Evolutionary conservation across 495 filamentous ascomycete genomes (phyloP), one percentile per base, ranked within the genome.

Genomic region (Bathelium albidoporum): DNA sequence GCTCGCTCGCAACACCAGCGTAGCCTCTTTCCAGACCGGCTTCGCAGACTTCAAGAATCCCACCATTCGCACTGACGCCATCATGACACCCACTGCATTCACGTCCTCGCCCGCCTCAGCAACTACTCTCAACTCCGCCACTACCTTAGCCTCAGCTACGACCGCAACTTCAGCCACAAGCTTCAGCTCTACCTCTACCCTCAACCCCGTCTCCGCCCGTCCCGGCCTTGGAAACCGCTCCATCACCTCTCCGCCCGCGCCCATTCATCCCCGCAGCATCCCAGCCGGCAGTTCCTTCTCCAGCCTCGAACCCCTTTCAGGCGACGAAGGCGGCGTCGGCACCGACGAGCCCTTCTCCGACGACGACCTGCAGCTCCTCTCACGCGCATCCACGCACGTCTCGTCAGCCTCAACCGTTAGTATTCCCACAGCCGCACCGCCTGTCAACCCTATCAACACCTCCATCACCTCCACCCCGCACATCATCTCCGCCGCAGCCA

Each of bases 1-100:
- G 0, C 81, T 93, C 34, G 84, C 80, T 14, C 80, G 86, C 22
- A 89, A 87, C 18, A 81, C 83, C 26, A 90, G 86, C 39, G 80
- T 84, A 2, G 83, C 85, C 0, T 94, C 90, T 0, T 93, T 98
- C 72, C 91, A 96, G 64, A 93, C 89, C 68, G 89, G 89, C 45
- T 92, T 96, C 59, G 82, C 87, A 1, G 91, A 96, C 68, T 79
- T 82, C 22, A 81, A 87, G n/a, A 26, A 49, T 32, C 28, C 43
- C 24, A 60, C 59, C 10, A 11, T 60, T 31, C 59, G 32, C 32
- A 60, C 60, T 14, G 32, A 34, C 44, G 84, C 83, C 32, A 75
- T 86, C 1, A 89, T 89, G 79, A 87, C 79, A 61, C 87, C 87
- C 0, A 82, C 70, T 22, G 78, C 78, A 32, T 80, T 81, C 65